phyloP scores from a whole-genome alignment of 495 filamentous ascomycete genomes.

The Hyaloscypha finlandica region DNA sequence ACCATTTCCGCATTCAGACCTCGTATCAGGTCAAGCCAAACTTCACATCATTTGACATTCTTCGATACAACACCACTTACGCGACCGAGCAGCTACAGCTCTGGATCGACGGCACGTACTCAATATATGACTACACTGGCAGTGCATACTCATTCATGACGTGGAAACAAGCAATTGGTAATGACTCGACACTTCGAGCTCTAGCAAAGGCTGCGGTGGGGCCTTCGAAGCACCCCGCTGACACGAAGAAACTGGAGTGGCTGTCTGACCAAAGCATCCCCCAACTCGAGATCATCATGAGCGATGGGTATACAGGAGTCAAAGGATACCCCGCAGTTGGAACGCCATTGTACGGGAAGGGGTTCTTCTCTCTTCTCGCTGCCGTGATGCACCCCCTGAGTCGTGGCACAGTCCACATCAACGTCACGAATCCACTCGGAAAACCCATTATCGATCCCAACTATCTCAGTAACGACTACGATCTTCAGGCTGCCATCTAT shows the following conservation, averaged over 20 bases:
- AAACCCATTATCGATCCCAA: slow-evolving; percentile 52
- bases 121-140: slow-evolving; percentile 34
- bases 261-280: slow-evolving; percentile 24
- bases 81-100: slow-evolving; percentile 30
- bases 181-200: slow-evolving; percentile 25
- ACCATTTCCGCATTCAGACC: slow-evolving; percentile 45
- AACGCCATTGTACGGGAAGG: slow-evolving; percentile 33
- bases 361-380: slow-evolving; percentile 44
- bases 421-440: neutral
- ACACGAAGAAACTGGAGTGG: slow-evolving; percentile 28
- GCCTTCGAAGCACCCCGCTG: slow-evolving; percentile 4
- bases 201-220: slow-evolving; percentile 8
- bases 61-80: slow-evolving; percentile 31
- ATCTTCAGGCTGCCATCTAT: slow-evolving; percentile 49
- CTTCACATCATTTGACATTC: slow-evolving; percentile 30
- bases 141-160: slow-evolving; percentile 32
- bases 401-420: slow-evolving; percentile 56
- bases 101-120: slow-evolving; percentile 20
- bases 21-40: slow-evolving; percentile 31
- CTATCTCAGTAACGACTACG: slow-evolving; percentile 54
- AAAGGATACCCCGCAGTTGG: slow-evolving; percentile 36
- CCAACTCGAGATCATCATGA: slow-evolving; percentile 38
- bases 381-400: slow-evolving; percentile 48
- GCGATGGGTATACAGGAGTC: slow-evolving; percentile 36
- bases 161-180: slow-evolving; percentile 12